Conservation (phyloP, 768 basidiomycete genomes). For the Pleurotus salmoneostramineus region DNA sequence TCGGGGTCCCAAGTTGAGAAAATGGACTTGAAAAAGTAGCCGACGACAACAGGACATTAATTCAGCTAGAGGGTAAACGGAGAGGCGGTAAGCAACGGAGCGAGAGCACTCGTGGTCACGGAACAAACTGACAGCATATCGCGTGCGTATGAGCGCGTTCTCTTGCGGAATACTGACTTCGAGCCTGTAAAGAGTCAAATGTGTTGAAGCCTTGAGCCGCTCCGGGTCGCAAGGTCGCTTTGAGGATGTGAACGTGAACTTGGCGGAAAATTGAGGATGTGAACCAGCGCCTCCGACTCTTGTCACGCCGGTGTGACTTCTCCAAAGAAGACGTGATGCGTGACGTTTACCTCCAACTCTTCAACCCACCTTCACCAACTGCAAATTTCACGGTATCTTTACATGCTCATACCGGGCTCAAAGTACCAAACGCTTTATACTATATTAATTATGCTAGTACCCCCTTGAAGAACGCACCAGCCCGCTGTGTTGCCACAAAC, state of each 20-base stretch:
- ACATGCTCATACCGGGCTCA: too few species aligned
- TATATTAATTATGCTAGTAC: too few species aligned
- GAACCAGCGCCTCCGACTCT: background rate
- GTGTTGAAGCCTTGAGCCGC: too few species aligned
- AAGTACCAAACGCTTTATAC: too few species aligned
- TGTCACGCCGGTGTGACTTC: background rate
- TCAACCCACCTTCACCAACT: too few species aligned
- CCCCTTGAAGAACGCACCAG: too few species aligned
- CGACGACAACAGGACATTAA: slow-evolving; percentile 73
- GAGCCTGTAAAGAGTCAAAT: too few species aligned
- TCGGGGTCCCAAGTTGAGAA: slow-evolving; percentile 22
- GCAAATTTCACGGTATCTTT: too few species aligned
- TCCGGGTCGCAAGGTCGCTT: too few species aligned
- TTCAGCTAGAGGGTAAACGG: slow-evolving; percentile 39
- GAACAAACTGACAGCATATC: slow-evolving; percentile 51
- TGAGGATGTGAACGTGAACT: background rate
- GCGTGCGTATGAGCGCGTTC: slow-evolving; percentile 19
- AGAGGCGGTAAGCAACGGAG: background rate
- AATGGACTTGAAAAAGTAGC: slow-evolving; percentile 45
- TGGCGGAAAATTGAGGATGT: slow-evolving; percentile 5
- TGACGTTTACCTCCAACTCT: background rate
- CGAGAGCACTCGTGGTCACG: background rate
- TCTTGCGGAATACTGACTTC: background rate
- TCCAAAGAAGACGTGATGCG: too few species aligned
- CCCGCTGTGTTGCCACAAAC: too few species aligned